Evolutionary conservation across 176 grass and related monocot species (phyloP).

Genomic region (Bothriochloa decipiens): DNA sequence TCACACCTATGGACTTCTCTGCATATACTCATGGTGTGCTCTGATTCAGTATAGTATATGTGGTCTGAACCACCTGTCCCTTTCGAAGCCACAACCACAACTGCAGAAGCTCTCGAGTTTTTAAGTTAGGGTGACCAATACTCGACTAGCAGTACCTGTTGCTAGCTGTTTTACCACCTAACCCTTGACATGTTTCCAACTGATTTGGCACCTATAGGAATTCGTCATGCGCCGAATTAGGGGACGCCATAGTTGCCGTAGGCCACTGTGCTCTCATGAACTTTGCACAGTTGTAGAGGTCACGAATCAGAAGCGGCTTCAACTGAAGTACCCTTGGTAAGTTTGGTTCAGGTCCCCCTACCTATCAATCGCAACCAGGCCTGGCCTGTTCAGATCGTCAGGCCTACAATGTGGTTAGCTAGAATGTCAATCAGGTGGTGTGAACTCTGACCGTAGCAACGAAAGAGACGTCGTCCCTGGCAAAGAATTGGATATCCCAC

Average conservation of each 20-base stretch:
- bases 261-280: constrained; percentile 28
- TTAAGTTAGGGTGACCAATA: constrained; percentile 38
- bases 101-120: background rate
- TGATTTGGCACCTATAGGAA: background rate
- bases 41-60: background rate
- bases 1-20: constrained; percentile 30
- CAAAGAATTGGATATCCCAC: background rate
- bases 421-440: constrained; percentile 21
- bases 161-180: constrained; percentile 43
- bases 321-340: constrained; percentile 15
- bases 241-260: background rate
- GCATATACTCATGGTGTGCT: constrained; percentile 20
- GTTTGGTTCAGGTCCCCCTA: background rate
- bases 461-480: background rate
- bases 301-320: constrained; percentile 30
- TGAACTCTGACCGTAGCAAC: background rate
- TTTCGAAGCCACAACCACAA: constrained; percentile 24
- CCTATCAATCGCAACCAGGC: background rate
- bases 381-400: background rate
- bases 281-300: background rate
- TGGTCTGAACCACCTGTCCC: constrained; percentile 45
- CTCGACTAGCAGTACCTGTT: constrained; percentile 4
- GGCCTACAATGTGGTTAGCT: constrained; percentile 30
- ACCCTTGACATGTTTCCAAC: constrained; percentile 32
- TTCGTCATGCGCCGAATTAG: constrained; percentile 42